These are phyloP conservation scores for Aegilops umbellulata DNA, from an alignment of 176 grass and related monocot species.

Conservation along the genomic window DNA sequence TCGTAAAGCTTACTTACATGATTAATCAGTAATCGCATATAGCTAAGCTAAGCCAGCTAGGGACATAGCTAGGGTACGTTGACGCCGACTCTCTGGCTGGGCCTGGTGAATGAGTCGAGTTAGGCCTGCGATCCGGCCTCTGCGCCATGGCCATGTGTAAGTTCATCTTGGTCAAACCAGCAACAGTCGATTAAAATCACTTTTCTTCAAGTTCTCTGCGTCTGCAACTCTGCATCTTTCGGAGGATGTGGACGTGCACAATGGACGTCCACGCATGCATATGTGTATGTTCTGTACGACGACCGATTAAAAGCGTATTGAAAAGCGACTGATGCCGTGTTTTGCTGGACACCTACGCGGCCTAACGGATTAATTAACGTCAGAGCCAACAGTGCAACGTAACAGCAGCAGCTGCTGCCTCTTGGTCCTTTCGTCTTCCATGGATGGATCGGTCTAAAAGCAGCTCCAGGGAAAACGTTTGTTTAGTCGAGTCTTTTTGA, in stretches of 20 bases:
- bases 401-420: not conserved
- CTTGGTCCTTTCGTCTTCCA: not conserved
- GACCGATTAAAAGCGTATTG: not conserved
- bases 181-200: slow-evolving; percentile 16
- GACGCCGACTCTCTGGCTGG: slow-evolving; percentile 31
- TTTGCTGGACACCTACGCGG: slow-evolving; percentile 45
- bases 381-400: not conserved
- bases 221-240: slow-evolving; percentile 32
- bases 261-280: not conserved
- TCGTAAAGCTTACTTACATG: slow-evolving; percentile 11
- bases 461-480: not conserved
- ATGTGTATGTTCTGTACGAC: slow-evolving; percentile 6
- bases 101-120: not conserved
- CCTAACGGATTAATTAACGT: slow-evolving; percentile 37
- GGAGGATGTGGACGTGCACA: slow-evolving; percentile 33
- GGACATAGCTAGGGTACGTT: slow-evolving; percentile 18
- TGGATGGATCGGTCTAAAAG: slow-evolving; percentile 4
- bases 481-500: slow-evolving; percentile 35
- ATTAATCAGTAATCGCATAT: not conserved
- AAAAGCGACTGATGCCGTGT: slow-evolving; percentile 46
- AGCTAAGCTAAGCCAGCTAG: not conserved
- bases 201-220: not conserved
- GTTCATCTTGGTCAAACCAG: slow-evolving; percentile 16
- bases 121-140: slow-evolving; percentile 37
- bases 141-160: slow-evolving; percentile 25